Conservation (phyloP, 257 asterid genomes). For the Craterostigma plantagineum region DNA sequence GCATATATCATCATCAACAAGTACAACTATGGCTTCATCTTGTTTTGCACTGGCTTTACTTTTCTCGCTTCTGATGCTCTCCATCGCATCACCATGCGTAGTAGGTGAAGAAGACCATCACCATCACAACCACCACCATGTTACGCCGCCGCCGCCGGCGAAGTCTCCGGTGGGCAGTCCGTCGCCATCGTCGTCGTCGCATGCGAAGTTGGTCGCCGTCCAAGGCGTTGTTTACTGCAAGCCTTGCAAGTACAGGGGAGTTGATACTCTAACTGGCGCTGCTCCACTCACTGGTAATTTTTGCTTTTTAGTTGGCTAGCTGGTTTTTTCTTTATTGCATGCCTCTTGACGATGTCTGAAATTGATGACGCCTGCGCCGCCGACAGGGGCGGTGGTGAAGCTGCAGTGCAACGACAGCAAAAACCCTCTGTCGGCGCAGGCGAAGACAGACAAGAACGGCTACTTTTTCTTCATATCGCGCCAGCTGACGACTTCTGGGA, state of each 20-base stretch:
- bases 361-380: no score
- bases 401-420: conserved; percentile 17
- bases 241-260: conserved; percentile 30
- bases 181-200: conserved; percentile 4
- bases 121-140: no score
- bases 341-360: no score
- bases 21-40: no score
- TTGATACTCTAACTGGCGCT: conserved; percentile 22
- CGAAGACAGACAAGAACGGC: conserved; percentile 13
- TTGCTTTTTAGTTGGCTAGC: no score
- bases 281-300: conserved; percentile 21
- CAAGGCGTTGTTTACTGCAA: conserved; percentile 39
- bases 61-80: no score
- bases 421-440: conserved; percentile 3
- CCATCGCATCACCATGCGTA: no score
- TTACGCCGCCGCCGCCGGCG: not conserved
- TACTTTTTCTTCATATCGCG: conserved; percentile 1
- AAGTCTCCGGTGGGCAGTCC: not conserved
- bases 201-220: conserved; percentile 15
- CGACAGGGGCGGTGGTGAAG: conserved; percentile 20
- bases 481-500: not conserved
- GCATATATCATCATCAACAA: no score
- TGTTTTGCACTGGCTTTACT: no score
- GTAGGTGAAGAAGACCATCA: no score
- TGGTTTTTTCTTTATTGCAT: no score